A percentile compares a stretch with the other conserved stretches of the same genome.
phyloP scores from a whole-genome alignment of 2,329 filamentous ascomycete species.

The Phoma sp. region DNA sequence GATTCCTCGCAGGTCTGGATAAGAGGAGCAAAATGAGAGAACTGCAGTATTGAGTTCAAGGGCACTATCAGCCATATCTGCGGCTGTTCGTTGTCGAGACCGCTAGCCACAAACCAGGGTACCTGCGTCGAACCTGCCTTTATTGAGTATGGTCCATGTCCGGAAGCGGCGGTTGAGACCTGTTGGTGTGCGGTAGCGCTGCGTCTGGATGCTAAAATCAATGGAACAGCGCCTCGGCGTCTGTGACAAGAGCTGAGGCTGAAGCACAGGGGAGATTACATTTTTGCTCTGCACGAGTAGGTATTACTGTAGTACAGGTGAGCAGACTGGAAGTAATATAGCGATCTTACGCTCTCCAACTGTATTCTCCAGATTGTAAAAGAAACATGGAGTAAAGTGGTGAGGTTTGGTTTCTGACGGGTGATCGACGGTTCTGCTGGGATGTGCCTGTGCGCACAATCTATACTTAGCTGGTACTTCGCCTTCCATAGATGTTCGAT shows the following conservation, averaged over 20 bases:
- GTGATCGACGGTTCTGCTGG: slow-evolving; percentile 13
- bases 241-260: slow-evolving; percentile 17
- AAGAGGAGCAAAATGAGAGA: not conserved
- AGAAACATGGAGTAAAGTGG: not conserved
- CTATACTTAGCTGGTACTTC: slow-evolving; percentile 12
- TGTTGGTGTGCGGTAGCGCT: slow-evolving; percentile 15
- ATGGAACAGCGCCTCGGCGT: slow-evolving; percentile 12
- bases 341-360: not conserved
- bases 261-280: not conserved
- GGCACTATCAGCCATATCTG: slow-evolving; percentile 11
- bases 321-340: not conserved
- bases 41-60: not conserved
- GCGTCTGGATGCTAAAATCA: slow-evolving; percentile 10
- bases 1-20: not conserved
- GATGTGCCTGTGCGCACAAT: slow-evolving; percentile 1
- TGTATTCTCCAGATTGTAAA: not conserved
- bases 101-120: slow-evolving; percentile 15
- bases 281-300: not conserved
- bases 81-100: slow-evolving; percentile 12
- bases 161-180: slow-evolving; percentile 15
- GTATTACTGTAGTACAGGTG: no score
- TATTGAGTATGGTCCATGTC: slow-evolving; percentile 7
- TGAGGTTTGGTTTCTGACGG: slow-evolving; percentile 8
- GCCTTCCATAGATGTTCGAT: not conserved
- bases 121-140: slow-evolving; percentile 12